A percentile compares a stretch with the other conserved stretches of the same genome.
Conservation (phyloP, 192 early-diverging fungal species). For the Coemansia furcata region DNA sequence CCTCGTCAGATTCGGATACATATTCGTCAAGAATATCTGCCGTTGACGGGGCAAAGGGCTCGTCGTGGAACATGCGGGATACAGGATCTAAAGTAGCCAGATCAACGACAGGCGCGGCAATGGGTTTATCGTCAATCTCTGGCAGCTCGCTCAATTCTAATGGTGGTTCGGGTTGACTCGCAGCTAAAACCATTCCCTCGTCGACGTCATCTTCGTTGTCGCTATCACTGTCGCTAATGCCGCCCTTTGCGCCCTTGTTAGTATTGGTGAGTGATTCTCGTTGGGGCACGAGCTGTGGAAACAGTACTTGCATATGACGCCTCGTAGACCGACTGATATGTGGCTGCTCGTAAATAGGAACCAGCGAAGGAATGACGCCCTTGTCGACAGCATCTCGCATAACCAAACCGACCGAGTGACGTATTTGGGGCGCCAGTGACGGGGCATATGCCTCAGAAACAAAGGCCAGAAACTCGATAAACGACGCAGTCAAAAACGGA, state of each 20-base stretch:
- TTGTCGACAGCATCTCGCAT: conserved; percentile 62
- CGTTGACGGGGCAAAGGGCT: neutral
- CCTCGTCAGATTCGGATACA: neutral
- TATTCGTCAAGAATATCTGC: neutral
- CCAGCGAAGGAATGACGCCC: conserved; percentile 56
- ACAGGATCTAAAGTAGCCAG: conserved; percentile 19
- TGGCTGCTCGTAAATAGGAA: conserved; percentile 52
- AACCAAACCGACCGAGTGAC: conserved; percentile 50
- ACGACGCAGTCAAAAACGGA: conserved; percentile 62
- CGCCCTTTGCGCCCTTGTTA: conserved; percentile 7
- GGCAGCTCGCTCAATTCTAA: neutral
- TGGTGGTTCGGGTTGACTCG: neutral
- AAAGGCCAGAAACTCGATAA: conserved; percentile 68
- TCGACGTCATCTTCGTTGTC: neutral
- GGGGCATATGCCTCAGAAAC: conserved; percentile 61
- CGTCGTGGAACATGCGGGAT: conserved; percentile 41
- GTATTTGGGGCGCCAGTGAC: conserved; percentile 49
- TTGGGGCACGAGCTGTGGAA: conserved; percentile 34
- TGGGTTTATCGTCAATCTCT: neutral
- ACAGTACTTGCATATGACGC: conserved; percentile 38
- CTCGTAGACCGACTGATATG: conserved; percentile 9
- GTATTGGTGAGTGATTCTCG: neutral
- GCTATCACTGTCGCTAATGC: neutral
- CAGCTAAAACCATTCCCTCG: neutral
- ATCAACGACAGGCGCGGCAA: neutral